phyloP scores from a whole-genome alignment of 306 rosid genomes.

The Lathyrus oleraceus region DNA sequence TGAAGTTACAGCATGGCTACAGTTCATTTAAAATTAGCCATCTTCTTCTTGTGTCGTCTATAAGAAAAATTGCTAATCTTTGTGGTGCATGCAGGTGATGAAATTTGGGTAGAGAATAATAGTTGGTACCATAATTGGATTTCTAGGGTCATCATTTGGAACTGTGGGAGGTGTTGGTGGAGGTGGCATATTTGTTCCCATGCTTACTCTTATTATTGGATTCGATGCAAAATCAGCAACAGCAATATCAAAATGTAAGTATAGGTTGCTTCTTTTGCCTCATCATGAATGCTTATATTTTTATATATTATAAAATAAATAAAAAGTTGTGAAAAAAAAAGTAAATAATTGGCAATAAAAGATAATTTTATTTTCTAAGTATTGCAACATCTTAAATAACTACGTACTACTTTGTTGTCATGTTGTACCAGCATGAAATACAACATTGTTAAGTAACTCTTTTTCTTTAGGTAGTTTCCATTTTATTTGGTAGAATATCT shows the following conservation, averaged over 20 bases:
- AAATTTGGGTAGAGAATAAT: conserved; percentile 74
- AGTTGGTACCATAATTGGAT: conserved; percentile 62
- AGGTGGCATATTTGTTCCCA: conserved; percentile 89
- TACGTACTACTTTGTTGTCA: neutral
- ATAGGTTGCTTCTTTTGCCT: neutral
- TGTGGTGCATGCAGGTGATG: conserved; percentile 51
- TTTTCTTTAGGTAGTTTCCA: neutral
- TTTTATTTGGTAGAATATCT: neutral
- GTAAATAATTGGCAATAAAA: neutral
- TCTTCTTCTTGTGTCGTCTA: no score
- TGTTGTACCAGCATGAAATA: neutral
- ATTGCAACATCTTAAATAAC: neutral
- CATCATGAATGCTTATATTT: neutral
- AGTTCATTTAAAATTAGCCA: no score
- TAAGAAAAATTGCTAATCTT: neutral
- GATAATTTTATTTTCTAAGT: neutral
- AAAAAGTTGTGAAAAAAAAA: no score
- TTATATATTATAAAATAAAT: neutral
- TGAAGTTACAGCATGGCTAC: no score
- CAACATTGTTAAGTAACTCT: neutral
- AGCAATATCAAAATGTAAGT: conserved; percentile 86
- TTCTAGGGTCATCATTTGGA: conserved; percentile 80
- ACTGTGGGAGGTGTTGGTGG: conserved; percentile 94
- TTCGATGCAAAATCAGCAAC: conserved; percentile 68
- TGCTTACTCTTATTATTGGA: conserved; percentile 58